These are phyloP conservation scores for Carpinus fangiana DNA, from an alignment of 306 rosid species.

Conservation along the genomic window DNA sequence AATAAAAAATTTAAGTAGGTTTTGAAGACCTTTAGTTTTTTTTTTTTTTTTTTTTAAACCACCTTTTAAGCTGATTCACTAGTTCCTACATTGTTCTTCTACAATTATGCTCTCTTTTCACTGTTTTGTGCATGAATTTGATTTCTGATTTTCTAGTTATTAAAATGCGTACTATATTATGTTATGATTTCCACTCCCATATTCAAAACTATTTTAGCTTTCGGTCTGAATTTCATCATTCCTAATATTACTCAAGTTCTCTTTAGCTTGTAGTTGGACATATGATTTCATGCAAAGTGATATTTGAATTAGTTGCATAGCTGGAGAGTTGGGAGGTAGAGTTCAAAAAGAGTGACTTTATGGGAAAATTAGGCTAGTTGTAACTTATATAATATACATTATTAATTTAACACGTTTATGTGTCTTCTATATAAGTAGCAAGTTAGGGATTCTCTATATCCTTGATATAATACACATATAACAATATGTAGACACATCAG, in stretches of 20 bases:
- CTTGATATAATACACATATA: neutral
- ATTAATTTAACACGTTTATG: neutral
- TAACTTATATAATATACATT: neutral
- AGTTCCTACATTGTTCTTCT: too few species aligned
- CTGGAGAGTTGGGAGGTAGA: neutral
- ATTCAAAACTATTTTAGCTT: neutral
- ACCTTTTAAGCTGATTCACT: too few species aligned
- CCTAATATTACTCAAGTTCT: neutral
- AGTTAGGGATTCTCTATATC: neutral
- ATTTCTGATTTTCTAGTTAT: neutral
- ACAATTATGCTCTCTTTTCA: slow-evolving; percentile 32
- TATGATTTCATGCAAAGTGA: neutral
- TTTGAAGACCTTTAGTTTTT: too few species aligned
- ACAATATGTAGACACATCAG: neutral
- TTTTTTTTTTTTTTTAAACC: too few species aligned
- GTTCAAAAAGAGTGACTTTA: neutral
- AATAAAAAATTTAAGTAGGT: too few species aligned
- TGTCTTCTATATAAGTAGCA: neutral
- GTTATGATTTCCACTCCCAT: neutral
- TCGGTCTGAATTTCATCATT: neutral
- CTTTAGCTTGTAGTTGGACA: neutral
- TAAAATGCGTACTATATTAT: neutral
- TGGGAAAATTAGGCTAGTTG: neutral
- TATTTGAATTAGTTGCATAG: neutral
- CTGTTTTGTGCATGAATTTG: slow-evolving; percentile 36